Evolutionary conservation across 257 asterid species (phyloP).

Genomic region (Echites panduratus): DNA sequence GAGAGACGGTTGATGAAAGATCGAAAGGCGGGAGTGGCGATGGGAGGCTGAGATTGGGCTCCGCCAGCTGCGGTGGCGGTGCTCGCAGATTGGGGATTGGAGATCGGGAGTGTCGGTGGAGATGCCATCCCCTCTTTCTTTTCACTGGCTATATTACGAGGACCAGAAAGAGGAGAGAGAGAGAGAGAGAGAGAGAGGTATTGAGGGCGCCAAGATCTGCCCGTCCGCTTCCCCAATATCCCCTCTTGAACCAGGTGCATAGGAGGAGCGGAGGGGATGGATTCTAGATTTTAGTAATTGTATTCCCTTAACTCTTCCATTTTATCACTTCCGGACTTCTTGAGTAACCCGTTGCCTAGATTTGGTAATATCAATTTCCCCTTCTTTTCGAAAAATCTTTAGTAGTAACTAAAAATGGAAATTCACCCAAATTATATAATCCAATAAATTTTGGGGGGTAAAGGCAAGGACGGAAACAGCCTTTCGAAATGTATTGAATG

Average conservation of each 20-base stretch:
- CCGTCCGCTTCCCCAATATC: not conserved
- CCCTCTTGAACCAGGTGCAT: not conserved
- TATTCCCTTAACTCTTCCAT: too few species aligned
- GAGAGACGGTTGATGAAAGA: constrained; percentile 58
- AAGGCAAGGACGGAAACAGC: too few species aligned
- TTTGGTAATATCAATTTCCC: too few species aligned
- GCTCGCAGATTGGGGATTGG: constrained; percentile 46
- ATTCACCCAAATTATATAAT: too few species aligned
- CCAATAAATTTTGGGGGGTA: too few species aligned
- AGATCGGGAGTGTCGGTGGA: constrained; percentile 66
- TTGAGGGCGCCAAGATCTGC: not conserved
- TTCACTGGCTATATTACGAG: not conserved
- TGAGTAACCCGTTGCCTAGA: too few species aligned
- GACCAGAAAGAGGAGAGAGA: not conserved
- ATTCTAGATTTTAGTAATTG: too few species aligned
- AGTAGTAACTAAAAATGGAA: too few species aligned
- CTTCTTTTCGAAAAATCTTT: too few species aligned
- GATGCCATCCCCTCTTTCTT: constrained; percentile 45
- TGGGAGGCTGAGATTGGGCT: constrained; percentile 28
- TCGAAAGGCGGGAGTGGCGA: constrained; percentile 79
- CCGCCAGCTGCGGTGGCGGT: constrained; percentile 20
- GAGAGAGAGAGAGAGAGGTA: not conserved
- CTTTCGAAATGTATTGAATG: too few species aligned
- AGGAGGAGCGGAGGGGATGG: too few species aligned
- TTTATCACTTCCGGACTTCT: too few species aligned